Conservation (phyloP, 176 grass and related monocot genomes). For the Panicum miliaceum region DNA sequence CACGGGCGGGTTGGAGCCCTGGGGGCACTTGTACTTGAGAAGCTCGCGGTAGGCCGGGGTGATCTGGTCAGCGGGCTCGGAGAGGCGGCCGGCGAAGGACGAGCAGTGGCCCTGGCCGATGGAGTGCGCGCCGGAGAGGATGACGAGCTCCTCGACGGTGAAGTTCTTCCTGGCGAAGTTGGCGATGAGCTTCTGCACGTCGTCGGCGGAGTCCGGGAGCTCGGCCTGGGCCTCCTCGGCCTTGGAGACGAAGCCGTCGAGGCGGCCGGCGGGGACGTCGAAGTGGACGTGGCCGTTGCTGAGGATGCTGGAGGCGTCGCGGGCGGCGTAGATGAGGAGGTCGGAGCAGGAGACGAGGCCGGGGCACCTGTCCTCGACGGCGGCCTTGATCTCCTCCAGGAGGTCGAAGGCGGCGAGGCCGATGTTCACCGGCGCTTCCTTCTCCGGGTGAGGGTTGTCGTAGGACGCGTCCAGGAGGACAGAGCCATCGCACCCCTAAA, state of each 20-base stretch:
- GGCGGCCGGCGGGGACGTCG: constrained; percentile 61
- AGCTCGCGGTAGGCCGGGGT: constrained; percentile 39
- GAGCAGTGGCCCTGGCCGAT: constrained; percentile 69
- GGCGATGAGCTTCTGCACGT: constrained; percentile 31
- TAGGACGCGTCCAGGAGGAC: constrained; percentile 50
- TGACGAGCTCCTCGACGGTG: constrained; percentile 60
- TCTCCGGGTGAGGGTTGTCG: constrained; percentile 56
- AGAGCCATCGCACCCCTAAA: constrained; percentile 67
- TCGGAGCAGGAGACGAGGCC: constrained; percentile 72
- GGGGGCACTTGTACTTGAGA: constrained; percentile 45
- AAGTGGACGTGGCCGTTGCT: constrained; percentile 54
- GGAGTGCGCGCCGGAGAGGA: constrained; percentile 74
- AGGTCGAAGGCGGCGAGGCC: constrained; percentile 60
- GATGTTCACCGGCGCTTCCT: constrained; percentile 48
- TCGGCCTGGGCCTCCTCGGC: constrained; percentile 49
- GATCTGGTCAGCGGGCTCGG: constrained; percentile 30
- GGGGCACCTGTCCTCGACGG: constrained; percentile 53
- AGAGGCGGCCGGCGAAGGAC: constrained; percentile 53
- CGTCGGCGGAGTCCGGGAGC: constrained; percentile 50
- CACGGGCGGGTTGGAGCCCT: constrained; percentile 7
- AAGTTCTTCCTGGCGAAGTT: constrained; percentile 63
- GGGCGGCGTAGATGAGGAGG: constrained; percentile 57
- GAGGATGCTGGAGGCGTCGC: constrained; percentile 55
- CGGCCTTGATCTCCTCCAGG: constrained; percentile 62
- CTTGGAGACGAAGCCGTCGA: constrained; percentile 57